phyloP scores from a whole-genome alignment of 2,329 filamentous ascomycete genomes.

The Aureobasidium sp. region DNA sequence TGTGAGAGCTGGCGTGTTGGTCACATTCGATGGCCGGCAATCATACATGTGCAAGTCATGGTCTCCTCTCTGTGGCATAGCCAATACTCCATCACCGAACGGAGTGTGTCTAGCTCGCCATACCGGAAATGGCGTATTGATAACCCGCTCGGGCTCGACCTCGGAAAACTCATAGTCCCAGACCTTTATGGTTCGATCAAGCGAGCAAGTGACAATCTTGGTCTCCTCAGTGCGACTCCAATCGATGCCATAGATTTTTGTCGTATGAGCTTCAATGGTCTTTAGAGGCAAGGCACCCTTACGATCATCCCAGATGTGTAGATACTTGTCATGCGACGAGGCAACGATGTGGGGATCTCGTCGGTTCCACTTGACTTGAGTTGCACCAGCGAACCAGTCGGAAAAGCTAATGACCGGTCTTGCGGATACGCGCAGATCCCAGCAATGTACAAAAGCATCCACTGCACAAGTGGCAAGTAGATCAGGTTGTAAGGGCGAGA shows the following conservation, averaged over 20 bases:
- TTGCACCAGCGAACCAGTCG: constrained; percentile 89
- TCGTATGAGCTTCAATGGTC: constrained; percentile 80
- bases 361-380: constrained; percentile 91
- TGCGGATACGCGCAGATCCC: constrained; percentile 72
- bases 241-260: constrained; percentile 92
- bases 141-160: constrained; percentile 65
- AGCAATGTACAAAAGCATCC: constrained; percentile 87
- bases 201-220: constrained; percentile 75
- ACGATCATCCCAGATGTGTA: constrained; percentile 86
- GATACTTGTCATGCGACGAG: constrained; percentile 79
- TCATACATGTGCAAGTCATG: constrained; percentile 82
- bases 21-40: constrained; percentile 30
- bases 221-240: constrained; percentile 76
- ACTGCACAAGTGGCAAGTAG: constrained; percentile 84
- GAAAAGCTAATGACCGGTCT: constrained; percentile 75
- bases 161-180: constrained; percentile 69
- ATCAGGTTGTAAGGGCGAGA: constrained; percentile 87
- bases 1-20: constrained; percentile 37
- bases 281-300: constrained; percentile 70
- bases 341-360: constrained; percentile 81
- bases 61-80: constrained; percentile 87
- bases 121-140: constrained; percentile 76
- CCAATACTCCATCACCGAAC: constrained; percentile 76
- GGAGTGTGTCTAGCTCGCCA: constrained; percentile 89
- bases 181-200: constrained; percentile 88